Evolutionary conservation across 2,329 filamentous ascomycete species (phyloP).

Genomic region (Helminthosporium solani): DNA sequence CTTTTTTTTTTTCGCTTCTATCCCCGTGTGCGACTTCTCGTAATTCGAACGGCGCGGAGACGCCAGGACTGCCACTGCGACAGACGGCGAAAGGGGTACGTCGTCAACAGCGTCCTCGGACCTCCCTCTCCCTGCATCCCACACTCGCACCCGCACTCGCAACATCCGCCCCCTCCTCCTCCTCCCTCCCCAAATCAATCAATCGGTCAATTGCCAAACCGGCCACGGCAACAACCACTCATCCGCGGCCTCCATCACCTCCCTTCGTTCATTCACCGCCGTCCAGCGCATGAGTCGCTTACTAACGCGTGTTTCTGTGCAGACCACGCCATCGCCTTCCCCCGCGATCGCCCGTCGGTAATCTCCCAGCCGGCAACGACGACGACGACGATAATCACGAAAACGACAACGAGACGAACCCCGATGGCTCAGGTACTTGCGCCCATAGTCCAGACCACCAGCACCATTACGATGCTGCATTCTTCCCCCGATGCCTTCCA

Average conservation of each 20-base stretch:
- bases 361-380: no score
- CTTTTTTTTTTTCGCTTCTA: slow-evolving; percentile 35
- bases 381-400: no score
- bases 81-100: slow-evolving; percentile 33
- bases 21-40: slow-evolving; percentile 28
- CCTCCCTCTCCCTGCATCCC: slow-evolving; percentile 21
- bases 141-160: slow-evolving; percentile 8
- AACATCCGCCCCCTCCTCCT: slow-evolving; percentile 8
- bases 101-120: slow-evolving; percentile 20
- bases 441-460: slow-evolving; percentile 49
- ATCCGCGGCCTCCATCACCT: slow-evolving; percentile 9
- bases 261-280: slow-evolving; percentile 6
- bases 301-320: slow-evolving; percentile 20
- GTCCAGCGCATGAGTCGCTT: slow-evolving; percentile 10
- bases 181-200: slow-evolving; percentile 10
- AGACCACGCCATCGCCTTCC: slow-evolving; percentile 19
- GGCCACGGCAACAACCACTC: no score
- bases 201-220: no score
- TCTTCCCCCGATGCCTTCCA: slow-evolving; percentile 51
- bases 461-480: slow-evolving; percentile 54
- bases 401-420: no score
- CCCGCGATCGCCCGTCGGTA: slow-evolving; percentile 16
- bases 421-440: slow-evolving; percentile 50
- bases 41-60: slow-evolving; percentile 14
- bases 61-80: slow-evolving; percentile 13